Evolutionary conservation across 2,329 filamentous ascomycete genomes (phyloP), one percentile per base, ranked within the genome.

Genomic region (Aspergillus fructus): DNA sequence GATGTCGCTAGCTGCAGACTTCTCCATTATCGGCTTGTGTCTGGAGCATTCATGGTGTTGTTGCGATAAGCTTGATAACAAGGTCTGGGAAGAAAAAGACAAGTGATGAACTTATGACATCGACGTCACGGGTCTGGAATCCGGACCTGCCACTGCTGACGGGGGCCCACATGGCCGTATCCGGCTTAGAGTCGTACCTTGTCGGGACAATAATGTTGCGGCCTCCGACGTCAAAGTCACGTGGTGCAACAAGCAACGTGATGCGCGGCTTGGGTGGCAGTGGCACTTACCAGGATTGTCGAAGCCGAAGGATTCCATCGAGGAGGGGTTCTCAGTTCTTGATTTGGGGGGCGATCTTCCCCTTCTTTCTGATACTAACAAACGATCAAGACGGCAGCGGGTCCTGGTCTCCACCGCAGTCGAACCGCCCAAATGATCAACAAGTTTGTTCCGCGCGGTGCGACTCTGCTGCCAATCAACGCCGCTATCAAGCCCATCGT

Each of bases 1-100:
- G 46, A 83, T 47, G 62, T 87, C 81, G 24, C 56, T 54, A 39
- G 55, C 57, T 50, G 61, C 34, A 55, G 64, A 63, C 59, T 70
- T 68, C 40, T 72, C 65, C 56, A 58, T 58, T 49, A 49, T 58
- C 47, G 41, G 37, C n/a, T 37, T 27, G 46, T 37, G n/a, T 12
- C 11, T 41, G 56, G 56, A 46, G 61, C 50, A 60, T 64, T 66
- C 71, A 74, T 74, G 59, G 58, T 69, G 71, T 70, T 59, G 34
- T 37, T n/a, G 34, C 15, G 34, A n/a, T 37, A n/a, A n/a, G 34
- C 34, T 37, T 11, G 17, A 8, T 33, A 17, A 12, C 23, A 30
- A 21, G 24, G 37, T 8, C 39, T n/a, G 5, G 24, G 9, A 30
- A 30, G 17, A 21, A 17, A 27, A 30, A 19, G 47, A 45, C 11